Evolutionary conservation across 2,329 filamentous ascomycete species (phyloP), one percentile per base, ranked within the genome.

Genomic region (Paracoccidioides lutzii): DNA sequence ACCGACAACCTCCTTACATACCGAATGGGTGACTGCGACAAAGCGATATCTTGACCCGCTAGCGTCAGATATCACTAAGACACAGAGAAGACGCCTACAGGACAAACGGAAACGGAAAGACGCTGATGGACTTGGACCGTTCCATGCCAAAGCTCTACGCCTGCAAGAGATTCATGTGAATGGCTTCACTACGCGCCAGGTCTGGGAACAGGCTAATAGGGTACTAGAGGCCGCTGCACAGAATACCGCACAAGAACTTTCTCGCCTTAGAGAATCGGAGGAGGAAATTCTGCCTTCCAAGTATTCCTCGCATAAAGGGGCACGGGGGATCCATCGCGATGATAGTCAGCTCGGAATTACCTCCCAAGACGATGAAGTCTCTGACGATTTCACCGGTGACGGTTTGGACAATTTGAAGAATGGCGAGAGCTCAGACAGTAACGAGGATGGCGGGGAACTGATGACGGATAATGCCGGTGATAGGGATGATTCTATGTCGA

Each of bases 121-220:
- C 61, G 77, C 76, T 7, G 76, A 78, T 48, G 73, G 77, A 53
- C 71, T 71, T 37, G 69, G 70, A 38, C 64, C 63, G 6, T 44
- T 38, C 5, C 30, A 37, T 40, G 48, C 55, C 28, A 46, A 55
- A 50, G 49, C 46, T 60, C 72, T 96, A 60, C 89, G 89, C 64
- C 75, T 95, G 64, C 84, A 87, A 64, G 90, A 87, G 70, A 76
- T 98, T 14, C 87, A 96, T 67, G 76, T 89, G 5, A 83, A 95
- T 56, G 93, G 91, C 0, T 95, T 97, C 63, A 87, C 87, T 63
- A 84, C 87, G 9, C 82, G 84, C 22, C 91, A 97, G 71, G 84
- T 98, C 45, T 98, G 91, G 87, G 88, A 96, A 70, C 93, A 98
- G 73, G 87, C 89, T 7, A 85, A 84, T 65, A 82, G 87, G 63